Evolutionary conservation across 208 protist genomes (phyloP), one percentile per base, ranked within the genome.

Genomic region (Crithidia expoeki): DNA sequence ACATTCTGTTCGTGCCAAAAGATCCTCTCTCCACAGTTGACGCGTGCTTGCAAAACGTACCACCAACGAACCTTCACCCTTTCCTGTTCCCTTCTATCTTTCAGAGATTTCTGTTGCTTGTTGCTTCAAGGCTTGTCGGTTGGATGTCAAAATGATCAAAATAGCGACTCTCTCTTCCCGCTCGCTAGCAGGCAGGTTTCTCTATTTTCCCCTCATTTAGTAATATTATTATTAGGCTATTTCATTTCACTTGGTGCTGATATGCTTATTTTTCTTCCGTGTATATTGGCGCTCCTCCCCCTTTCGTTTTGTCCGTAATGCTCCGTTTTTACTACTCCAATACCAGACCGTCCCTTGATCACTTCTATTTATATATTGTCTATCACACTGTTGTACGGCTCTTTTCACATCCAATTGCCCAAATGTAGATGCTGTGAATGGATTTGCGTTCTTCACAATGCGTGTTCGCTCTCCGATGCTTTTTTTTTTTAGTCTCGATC

Each of bases 381-480:
- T 17, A 17, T 17, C 16, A 21, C 16, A 9, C 42, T 47, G 42
- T 47, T 47, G 42, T 47, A 47, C 16, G n/a, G 42, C 14, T 47
- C 42, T 47, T 19, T n/a, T 47, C 42, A 47, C 42, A 47, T 47
- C 42, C 42, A n/a, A 47, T 47, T 21, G 42, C 14, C 42, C 12
- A 47, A 17, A 47, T 47, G 42, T 47, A 47, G 42, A 47, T 47
- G 42, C 14, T 47, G 42, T 47, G 42, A 47, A 17, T n/a, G 42
- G 42, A 17, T 47, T 47, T 47, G 12, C 5, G 12, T 47, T 47
- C 42, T 47, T 47, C 42, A 21, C 16, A 21, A n/a, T n/a, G 14
- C 14, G 16, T 5, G 3, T 47, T 47, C 12, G 14, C 16, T 47
- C 36, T 47, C 16, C 12, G 4, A 4, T 47, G n/a, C 14, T n/a